A percentile compares a stretch with the other conserved stretches of the same genome.
These are phyloP conservation scores for Miscanthus lutarioriparius DNA, from an alignment of 176 grass and related monocot genomes.

Conservation along the genomic window DNA sequence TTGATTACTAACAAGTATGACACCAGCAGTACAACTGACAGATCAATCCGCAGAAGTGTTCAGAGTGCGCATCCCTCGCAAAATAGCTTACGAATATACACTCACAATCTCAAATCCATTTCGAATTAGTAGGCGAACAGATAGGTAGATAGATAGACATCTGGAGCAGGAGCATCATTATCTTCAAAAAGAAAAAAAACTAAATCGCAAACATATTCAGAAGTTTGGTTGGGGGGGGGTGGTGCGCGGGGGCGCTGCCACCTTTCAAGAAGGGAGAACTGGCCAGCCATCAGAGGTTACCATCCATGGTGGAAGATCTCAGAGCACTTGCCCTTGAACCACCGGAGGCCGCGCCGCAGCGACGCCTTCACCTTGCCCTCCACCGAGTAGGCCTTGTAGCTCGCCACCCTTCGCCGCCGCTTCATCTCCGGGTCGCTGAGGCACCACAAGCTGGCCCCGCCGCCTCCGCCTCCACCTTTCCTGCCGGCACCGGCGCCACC, in stretches of 20 bases:
- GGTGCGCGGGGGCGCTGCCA: too few species aligned
- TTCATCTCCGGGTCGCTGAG: constrained; percentile 88
- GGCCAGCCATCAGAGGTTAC: constrained; percentile 40
- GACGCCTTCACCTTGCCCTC: constrained; percentile 82
- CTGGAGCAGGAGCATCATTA: constrained; percentile 17
- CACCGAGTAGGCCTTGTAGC: constrained; percentile 86
- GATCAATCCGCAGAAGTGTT: constrained; percentile 15
- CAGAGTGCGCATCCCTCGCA: neutral
- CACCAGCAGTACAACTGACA: neutral
- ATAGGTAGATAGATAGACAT: neutral
- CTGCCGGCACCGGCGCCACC: neutral
- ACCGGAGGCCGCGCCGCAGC: constrained; percentile 59
- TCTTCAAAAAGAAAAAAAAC: constrained; percentile 27
- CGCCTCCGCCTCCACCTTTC: constrained; percentile 8
- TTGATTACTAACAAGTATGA: constrained; percentile 35
- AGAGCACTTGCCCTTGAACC: constrained; percentile 88
- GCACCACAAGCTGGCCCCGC: constrained; percentile 56
- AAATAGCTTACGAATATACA: constrained; percentile 48
- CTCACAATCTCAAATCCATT: constrained; percentile 39
- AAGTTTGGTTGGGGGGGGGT: too few species aligned
- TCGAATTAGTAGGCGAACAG: constrained; percentile 28
- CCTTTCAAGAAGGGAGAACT: constrained; percentile 15
- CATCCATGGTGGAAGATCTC: constrained; percentile 77
- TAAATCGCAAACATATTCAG: constrained; percentile 35
- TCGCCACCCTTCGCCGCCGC: constrained; percentile 68